Conservation (phyloP, 2,329 filamentous ascomycete species). For the Cladosporium sp. region DNA sequence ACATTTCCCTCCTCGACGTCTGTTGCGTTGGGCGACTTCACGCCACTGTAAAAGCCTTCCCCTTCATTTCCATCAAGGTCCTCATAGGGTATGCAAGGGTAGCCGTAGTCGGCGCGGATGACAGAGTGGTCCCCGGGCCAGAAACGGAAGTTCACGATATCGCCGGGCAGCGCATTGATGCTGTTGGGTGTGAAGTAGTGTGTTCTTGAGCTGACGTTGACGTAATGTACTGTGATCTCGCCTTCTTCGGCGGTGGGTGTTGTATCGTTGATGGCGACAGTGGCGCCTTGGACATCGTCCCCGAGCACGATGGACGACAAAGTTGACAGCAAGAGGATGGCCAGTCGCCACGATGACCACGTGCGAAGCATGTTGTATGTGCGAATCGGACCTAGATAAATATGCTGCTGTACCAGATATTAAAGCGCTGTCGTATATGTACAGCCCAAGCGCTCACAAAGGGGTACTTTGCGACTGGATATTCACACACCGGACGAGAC, state of each 20-base stretch:
- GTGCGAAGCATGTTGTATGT: conserved; percentile 2
- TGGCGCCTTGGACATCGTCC: conserved; percentile 9
- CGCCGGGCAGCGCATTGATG: conserved; percentile 35
- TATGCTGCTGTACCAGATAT: background rate
- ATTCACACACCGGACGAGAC: no score
- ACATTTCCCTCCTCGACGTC: conserved; percentile 2
- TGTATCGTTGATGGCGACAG: conserved; percentile 13
- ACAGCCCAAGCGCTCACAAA: background rate
- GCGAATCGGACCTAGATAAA: background rate
- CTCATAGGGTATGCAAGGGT: conserved; percentile 36
- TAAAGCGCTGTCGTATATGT: background rate
- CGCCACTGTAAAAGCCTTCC: conserved; percentile 22
- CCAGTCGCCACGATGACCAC: background rate
- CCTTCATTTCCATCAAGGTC: conserved; percentile 16
- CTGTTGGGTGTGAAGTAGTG: conserved; percentile 35
- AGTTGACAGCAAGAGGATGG: background rate
- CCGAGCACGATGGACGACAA: background rate
- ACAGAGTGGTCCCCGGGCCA: conserved; percentile 41
- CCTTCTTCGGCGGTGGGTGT: conserved; percentile 12
- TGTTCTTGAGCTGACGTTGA: conserved; percentile 34
- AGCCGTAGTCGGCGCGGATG: conserved; percentile 36
- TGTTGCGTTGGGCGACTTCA: background rate
- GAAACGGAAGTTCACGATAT: conserved; percentile 40
- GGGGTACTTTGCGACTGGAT: no score
- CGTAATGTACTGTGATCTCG: conserved; percentile 26